Evolutionary conservation across 2,329 filamentous ascomycete species (phyloP), one percentile per base, ranked within the genome.

Genomic region (Trichoderma afroharzianum): DNA sequence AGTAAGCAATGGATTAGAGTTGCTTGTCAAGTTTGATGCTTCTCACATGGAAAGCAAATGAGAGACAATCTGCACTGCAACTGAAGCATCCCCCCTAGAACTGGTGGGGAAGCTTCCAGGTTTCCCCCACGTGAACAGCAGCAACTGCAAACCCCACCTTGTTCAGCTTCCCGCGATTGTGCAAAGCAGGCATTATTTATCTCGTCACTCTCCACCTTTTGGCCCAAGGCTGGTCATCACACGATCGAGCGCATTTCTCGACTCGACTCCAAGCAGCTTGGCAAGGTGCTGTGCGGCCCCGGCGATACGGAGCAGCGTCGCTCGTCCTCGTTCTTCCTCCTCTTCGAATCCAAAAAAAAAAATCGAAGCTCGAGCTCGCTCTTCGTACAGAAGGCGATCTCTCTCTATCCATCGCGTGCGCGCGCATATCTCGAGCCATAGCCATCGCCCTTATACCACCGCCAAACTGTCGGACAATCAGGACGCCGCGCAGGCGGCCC

Each of bases 381-480:
- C 58, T 33, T 24, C 14, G 18, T 14, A 28, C 30, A 33, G 12
- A 64, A 24, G 26, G 24, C 9, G 14, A n/a, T 59, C 57, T 8
- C 14, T 12, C 9, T 15, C 7, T 1, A 1, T 43, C 69, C 39
- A 26, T n/a, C 28, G 55, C 47, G 50, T 36, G 43, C 26, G 43
- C n/a, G 21, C 32, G 14, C 43, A 18, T 32, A 47, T n/a, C 26
- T 50, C 53, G 21, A 66, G 6, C n/a, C 62, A 47, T 47, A 58
- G 53, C 33, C 32, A 11, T 61, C 39, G 28, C 36, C n/a, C 36
- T n/a, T 6, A 21, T 30, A 68, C 63, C 62, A 70, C 80, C 81
- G 80, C 76, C 81, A 84, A 83, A 78, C 83, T 84, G 84, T 83
- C 84, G 76, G 78, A 77, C 76, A 77, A 78, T 68, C 80, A 83